Evolutionary conservation across 2,329 filamentous ascomycete genomes (phyloP), one percentile per base, ranked within the genome.

Genomic region (Aspergillus neotritici): DNA sequence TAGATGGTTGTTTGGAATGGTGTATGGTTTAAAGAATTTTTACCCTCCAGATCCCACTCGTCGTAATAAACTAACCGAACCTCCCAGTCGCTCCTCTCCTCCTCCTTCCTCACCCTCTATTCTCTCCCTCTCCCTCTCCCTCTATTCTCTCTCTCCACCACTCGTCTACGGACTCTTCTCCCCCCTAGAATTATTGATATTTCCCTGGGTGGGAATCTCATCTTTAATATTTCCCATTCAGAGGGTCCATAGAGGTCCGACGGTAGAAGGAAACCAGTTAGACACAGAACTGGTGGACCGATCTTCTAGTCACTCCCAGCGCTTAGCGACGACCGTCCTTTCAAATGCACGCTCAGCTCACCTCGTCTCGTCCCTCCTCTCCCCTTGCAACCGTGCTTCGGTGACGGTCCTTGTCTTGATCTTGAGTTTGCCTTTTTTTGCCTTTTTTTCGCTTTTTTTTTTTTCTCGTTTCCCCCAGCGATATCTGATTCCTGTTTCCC

Each of bases 301-400:
- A 37, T 34, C 32, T 30, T 47, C 41, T 49, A 44, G 45, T 50
- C 42, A 50, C 49, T 37, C 43, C 46, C 40, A 42, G 28, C 47
- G 44, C 41, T 50, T 51, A 54, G 47, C 50, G 52, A 57, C 55
- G 41, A 65, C 65, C 67, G 7, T 25, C 21, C 9, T 25, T 66
- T 68, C 67, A 68, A 70, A 70, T 70, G 67, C 65, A 64, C 65
- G 56, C 57, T 60, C 61, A 58, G 59, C 60, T 62, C 54, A 64
- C 59, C 56, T 58, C 62, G 49, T 55, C 52, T 53, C 58, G 56
- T 59, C 56, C 60, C 59, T 64, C 63, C 55, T 62, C 66, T 61
- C 64, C 64, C 62, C 63, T 65, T 51, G 58, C 64, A 59, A 58
- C 66, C 60, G 63, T 67, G 51, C 67, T 60, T 47, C 65, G 67